These are phyloP conservation scores for Coprinopsis sp. DNA, from an alignment of 768 basidiomycete species.

Conservation along the genomic window DNA sequence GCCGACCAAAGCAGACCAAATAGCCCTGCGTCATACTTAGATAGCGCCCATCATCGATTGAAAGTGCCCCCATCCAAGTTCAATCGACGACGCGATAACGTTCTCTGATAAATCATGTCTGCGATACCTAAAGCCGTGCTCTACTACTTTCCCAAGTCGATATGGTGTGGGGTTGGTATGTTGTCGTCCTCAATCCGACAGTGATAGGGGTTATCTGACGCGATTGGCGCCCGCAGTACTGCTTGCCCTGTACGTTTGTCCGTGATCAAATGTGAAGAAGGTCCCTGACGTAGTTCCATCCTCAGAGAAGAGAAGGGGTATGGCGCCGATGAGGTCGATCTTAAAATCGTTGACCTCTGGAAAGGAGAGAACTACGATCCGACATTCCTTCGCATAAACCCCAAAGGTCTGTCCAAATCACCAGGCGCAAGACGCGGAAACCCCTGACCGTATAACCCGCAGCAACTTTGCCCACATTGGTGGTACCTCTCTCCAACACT, in stretches of 20 bases:
- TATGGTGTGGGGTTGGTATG: slow-evolving; percentile 66
- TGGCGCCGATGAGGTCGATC: slow-evolving; percentile 66
- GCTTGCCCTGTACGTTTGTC: slow-evolving; percentile 47
- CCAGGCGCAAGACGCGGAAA: not conserved
- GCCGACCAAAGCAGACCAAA: slow-evolving; percentile 6
- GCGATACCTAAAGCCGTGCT: slow-evolving; percentile 71
- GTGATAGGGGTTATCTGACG: not conserved
- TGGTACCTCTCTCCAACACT: slow-evolving; percentile 79
- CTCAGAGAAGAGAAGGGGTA: slow-evolving; percentile 78
- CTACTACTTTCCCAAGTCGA: slow-evolving; percentile 57
- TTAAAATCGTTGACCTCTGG: slow-evolving; percentile 57
- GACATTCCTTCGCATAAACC: slow-evolving; percentile 72
- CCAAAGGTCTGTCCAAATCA: slow-evolving; percentile 49
- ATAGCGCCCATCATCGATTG: slow-evolving; percentile 6
- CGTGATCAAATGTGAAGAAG: not conserved
- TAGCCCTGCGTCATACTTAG: not conserved
- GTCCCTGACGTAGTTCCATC: slow-evolving; percentile 7
- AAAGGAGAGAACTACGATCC: slow-evolving; percentile 79
- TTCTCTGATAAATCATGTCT: slow-evolving; percentile 15
- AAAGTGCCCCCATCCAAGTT: not conserved
- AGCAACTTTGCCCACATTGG: slow-evolving; percentile 79
- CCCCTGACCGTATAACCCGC: not conserved
- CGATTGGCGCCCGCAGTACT: slow-evolving; percentile 34
- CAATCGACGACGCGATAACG: slow-evolving; percentile 13
- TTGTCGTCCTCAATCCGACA: not conserved